phyloP scores from a whole-genome alignment of 495 filamentous ascomycete species.

The Tuber calosporum region DNA sequence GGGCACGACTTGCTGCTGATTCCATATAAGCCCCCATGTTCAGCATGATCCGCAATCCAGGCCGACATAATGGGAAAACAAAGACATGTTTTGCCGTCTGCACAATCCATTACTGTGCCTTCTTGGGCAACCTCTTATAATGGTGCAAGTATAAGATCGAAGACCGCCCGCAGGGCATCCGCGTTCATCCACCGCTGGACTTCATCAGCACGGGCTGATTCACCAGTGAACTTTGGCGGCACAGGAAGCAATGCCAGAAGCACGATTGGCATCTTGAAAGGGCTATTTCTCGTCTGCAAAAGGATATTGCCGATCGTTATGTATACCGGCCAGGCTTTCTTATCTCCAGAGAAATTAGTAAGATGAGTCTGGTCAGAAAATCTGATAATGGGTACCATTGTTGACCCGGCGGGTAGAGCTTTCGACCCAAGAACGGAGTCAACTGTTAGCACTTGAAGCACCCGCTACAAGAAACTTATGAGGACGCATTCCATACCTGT shows the following conservation, averaged over 20 bases:
- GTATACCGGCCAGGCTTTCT: constrained; percentile 20
- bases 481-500: not conserved
- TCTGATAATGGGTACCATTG: constrained; percentile 17
- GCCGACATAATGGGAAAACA: not conserved
- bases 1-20: not conserved
- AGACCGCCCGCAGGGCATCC: too few species aligned
- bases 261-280: not conserved
- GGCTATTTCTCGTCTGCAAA: not conserved
- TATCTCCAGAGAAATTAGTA: constrained; percentile 25
- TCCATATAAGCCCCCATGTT: not conserved
- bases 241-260: not conserved
- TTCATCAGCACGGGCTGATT: too few species aligned
- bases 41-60: constrained; percentile 11
- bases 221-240: not conserved
- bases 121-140: not conserved
- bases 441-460: too few species aligned
- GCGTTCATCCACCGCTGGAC: too few species aligned
- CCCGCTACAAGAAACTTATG: too few species aligned
- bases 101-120: not conserved
- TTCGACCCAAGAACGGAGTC: not conserved
- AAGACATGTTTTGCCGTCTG: not conserved
- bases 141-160: not conserved
- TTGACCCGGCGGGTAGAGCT: constrained; percentile 5
- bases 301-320: not conserved
- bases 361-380: constrained; percentile 21